Evolutionary conservation across 768 basidiomycete species (phyloP).

Genomic region (Punctularia strigosozonata): DNA sequence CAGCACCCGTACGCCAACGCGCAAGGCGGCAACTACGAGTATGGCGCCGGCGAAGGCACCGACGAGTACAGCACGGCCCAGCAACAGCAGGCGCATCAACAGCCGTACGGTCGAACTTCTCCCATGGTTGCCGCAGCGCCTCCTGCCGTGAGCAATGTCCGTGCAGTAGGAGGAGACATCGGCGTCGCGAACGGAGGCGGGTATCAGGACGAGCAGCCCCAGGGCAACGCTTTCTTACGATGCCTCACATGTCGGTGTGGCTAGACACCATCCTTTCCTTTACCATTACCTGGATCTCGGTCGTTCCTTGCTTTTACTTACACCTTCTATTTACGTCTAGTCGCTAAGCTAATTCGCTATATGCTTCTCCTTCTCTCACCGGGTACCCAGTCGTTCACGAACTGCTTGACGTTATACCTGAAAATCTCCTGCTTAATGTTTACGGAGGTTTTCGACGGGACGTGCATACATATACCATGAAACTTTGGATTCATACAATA

Average conservation of each 20-base stretch:
- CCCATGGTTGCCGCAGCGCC: constrained; percentile 74
- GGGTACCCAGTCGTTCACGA: too few species aligned
- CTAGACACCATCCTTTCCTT: constrained; percentile 16
- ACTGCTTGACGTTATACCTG: too few species aligned
- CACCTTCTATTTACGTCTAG: constrained; percentile 6
- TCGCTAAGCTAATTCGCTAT: too few species aligned
- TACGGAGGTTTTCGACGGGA: too few species aligned
- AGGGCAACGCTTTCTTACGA: constrained; percentile 47
- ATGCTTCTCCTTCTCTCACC: too few species aligned
- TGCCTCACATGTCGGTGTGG: constrained; percentile 76
- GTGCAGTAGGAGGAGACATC: constrained; percentile 57
- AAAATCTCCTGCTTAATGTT: too few species aligned
- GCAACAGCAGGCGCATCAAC: constrained; percentile 37
- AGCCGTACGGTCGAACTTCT: constrained; percentile 65
- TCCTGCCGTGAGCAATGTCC: constrained; percentile 61
- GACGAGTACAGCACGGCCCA: constrained; percentile 45
- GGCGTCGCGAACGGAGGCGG: constrained; percentile 52
- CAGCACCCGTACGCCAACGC: constrained; percentile 68
- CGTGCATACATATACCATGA: too few species aligned
- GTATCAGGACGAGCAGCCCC: constrained; percentile 43
- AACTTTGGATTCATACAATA: too few species aligned
- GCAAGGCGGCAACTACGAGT: constrained; percentile 52
- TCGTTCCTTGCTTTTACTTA: constrained; percentile 16
- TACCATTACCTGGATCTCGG: constrained; percentile 4
- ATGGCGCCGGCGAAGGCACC: constrained; percentile 21